Conservation (phyloP, 495 filamentous ascomycete genomes). For the Trichoderma erinaceum region DNA sequence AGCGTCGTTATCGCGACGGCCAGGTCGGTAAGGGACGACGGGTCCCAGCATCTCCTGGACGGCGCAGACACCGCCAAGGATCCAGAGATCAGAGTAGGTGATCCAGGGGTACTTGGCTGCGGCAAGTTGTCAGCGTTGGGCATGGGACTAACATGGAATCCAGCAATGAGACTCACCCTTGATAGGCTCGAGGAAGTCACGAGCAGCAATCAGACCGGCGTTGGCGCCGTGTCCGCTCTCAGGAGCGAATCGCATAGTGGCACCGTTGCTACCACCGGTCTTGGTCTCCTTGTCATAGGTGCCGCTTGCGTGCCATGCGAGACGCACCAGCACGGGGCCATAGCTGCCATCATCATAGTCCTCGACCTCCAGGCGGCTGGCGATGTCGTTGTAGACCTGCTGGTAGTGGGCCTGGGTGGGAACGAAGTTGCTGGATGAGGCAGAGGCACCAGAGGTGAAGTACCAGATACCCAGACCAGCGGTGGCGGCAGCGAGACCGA, state of each 20-base stretch:
- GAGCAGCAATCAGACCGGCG: constrained; percentile 78
- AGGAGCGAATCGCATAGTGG: constrained; percentile 94
- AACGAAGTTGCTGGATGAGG: constrained; percentile 53
- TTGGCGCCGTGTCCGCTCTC: constrained; percentile 93
- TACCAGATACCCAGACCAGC: constrained; percentile 67
- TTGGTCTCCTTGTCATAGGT: constrained; percentile 84
- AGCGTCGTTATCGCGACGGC: constrained; percentile 76
- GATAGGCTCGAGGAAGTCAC: constrained; percentile 87
- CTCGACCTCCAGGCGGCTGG: constrained; percentile 71
- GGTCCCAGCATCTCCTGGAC: constrained; percentile 96
- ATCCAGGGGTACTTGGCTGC: constrained; percentile 88
- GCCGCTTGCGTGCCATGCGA: constrained; percentile 83
- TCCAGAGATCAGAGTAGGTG: constrained; percentile 93
- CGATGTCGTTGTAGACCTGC: constrained; percentile 89
- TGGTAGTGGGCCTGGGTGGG: constrained; percentile 88
- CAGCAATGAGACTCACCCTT: constrained; percentile 50
- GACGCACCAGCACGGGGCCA: constrained; percentile 78
- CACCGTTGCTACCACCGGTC: constrained; percentile 92
- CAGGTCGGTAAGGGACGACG: constrained; percentile 80
- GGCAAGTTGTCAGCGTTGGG: constrained; percentile 29
- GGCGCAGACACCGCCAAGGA: constrained; percentile 74
- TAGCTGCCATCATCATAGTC: constrained; percentile 97
- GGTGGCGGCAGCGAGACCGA: constrained; percentile 47
- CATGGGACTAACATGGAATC: background rate
- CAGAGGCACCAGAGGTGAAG: constrained; percentile 52